Base-by-base conservation (phyloP, 75 land plant species). In the Pinus tabuliformis region DNA sequence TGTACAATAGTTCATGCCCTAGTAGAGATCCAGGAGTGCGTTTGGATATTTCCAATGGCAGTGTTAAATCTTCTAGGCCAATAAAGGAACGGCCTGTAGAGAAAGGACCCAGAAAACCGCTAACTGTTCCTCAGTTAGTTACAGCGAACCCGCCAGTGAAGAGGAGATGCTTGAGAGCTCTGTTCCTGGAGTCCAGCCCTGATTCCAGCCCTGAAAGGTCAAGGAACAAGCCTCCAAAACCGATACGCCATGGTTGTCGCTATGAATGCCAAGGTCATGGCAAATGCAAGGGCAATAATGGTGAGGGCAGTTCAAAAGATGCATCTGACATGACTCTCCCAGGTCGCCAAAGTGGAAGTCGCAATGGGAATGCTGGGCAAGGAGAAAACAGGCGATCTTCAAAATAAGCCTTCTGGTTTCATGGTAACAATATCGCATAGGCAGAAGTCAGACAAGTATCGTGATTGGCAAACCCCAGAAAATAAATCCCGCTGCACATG, bases 111-210 rank as follows among this genome's bases (percentile, higher is more conserved):
- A 65, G 28, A 37, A 17, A 39, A 17, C 3, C 17, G 21, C 7
- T 1, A 49, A 24, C 13, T 30, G 58, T n/a, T 28, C 26, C 86
- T n/a, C 71, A 71, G 75, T 76, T 77, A 68, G 73, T 71, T 1
- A 66, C 80, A 8, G 63, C 79, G 56, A 74, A 79, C 17, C 80
- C 92, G 7, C 81, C 24, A 11, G 66, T 85, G 26, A 81, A 82
- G 76, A 81, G 92, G 68, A 49, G 90, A 74, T 87, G 89, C 58
- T 86, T 87, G 11, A 59, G 83, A 71, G 83, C 80, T 14, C 80
- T 90, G 59, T 79, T 90, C 59, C 12, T 83, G 73, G 89, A 90
- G 60, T 77, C 86, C 49, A 86, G 83, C 17, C 24, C 30, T 54
- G 90, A 88, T 36, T 87, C 84, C 28, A 89, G 87, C 30, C 80